Base-by-base conservation (phyloP, 2,329 filamentous ascomycete species). In the Colletotrichum sp. region DNA sequence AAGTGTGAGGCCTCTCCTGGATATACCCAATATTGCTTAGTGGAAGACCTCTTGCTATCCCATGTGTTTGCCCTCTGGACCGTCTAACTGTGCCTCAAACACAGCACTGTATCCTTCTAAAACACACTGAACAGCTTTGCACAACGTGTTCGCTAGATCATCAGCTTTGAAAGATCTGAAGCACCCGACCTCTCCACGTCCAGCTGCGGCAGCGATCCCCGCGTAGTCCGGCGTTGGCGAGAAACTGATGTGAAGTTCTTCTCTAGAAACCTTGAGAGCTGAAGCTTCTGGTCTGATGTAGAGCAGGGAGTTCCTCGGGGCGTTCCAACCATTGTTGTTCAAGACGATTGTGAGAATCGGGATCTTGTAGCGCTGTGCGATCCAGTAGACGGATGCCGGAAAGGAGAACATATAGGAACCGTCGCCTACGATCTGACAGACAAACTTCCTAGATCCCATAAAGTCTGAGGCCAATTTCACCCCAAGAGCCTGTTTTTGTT, bases 181-280 rank as follows among this genome's bases (percentile, higher is more conserved):
- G n/a, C 44, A 18, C 4, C 44, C 44, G 8, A 91, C 82, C n/a
- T 90, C 85, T 8, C 90, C 90, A 2, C 88, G 89, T 0, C 89
- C 88, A 0, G 91, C 90, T 1, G 91, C 91, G 83, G 91, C 91
- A 24, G 91, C 91, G 66, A 93, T 92, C 49, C 90, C 91, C 1
- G 89, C 82, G 79, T 91, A 93, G 81, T 93, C 90, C 0, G 91
- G 91, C 6, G 86, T 85, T 0, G 91, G 91, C 30, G 87, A 85
- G 76, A 93, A 92, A 1, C 89, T 90, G 77, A 92, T 92, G 79
- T 92, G 92, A 78, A 92, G 88, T 80, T 92, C 91, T 73, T 91
- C 90, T 80, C 92, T 92, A n/a, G 86, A 89, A 1, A 89, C 89
- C 79, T 83, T 85, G 30, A 90, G 88, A 2, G 88, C 90, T 4